Conservation (phyloP, 345 rosid species). For the Arabis alpina region DNA sequence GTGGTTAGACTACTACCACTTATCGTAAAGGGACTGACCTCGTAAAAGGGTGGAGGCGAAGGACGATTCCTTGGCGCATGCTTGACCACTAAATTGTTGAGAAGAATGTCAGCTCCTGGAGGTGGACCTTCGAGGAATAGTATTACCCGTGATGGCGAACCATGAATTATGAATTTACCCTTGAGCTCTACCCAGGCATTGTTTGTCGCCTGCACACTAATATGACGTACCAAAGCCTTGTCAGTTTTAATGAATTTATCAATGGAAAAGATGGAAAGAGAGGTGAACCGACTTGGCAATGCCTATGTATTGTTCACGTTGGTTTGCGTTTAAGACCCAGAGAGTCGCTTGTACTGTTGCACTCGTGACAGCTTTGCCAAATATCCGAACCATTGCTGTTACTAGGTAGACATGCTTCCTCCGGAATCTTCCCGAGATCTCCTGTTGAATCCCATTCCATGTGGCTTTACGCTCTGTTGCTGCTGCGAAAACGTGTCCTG, state of each 20-base stretch:
- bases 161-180: slow-evolving; percentile 80
- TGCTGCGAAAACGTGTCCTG: slow-evolving; percentile 68
- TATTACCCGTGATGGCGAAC: slow-evolving; percentile 63
- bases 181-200: slow-evolving; percentile 73
- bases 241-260: slow-evolving; percentile 22
- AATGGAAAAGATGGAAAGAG: slow-evolving; percentile 1
- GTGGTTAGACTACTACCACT: neutral
- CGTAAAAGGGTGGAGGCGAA: slow-evolving; percentile 59
- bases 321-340: slow-evolving; percentile 72
- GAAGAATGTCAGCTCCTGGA: slow-evolving; percentile 78
- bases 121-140: slow-evolving; percentile 90
- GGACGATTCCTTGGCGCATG: slow-evolving; percentile 69
- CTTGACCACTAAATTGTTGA: slow-evolving; percentile 67
- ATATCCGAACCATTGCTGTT: slow-evolving; percentile 70
- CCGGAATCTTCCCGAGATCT: slow-evolving; percentile 67
- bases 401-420: slow-evolving; percentile 72
- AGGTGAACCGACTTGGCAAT: slow-evolving; percentile 61
- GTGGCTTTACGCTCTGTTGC: slow-evolving; percentile 67
- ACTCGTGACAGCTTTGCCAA: slow-evolving; percentile 55
- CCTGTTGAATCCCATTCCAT: slow-evolving; percentile 96
- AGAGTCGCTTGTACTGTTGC: slow-evolving; percentile 72
- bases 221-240: slow-evolving; percentile 1
- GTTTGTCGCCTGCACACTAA: slow-evolving; percentile 74
- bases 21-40: slow-evolving; percentile 49
- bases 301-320: slow-evolving; percentile 69